These are phyloP conservation scores for Abeoforma whisleri DNA, from an alignment of 78 protist genomes.

Conservation along the genomic window DNA sequence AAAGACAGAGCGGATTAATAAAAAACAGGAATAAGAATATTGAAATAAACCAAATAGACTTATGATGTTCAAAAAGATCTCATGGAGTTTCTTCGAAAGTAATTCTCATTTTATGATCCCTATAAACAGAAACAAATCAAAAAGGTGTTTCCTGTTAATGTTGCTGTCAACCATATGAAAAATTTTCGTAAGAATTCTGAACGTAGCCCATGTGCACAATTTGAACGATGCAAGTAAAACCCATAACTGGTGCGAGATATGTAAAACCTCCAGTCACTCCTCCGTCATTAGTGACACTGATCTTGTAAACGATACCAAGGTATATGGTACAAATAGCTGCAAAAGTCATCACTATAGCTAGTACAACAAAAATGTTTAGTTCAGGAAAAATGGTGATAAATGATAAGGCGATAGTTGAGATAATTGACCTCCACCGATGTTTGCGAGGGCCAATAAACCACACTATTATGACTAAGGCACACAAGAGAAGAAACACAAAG, in stretches of 20 bases:
- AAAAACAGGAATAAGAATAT: no score
- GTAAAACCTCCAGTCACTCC: background rate
- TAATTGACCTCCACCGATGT: background rate
- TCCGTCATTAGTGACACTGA: background rate
- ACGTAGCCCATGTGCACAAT: background rate
- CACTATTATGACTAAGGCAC: background rate
- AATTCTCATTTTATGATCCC: background rate
- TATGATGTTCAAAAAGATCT: no score
- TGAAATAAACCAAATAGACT: no score
- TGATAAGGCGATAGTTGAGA: background rate
- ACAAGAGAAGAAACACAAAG: background rate
- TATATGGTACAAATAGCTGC: background rate
- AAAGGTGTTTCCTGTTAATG: background rate
- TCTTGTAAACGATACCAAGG: background rate
- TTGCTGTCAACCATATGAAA: background rate
- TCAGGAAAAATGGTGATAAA: background rate
- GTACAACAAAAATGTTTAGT: background rate
- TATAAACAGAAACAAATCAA: background rate
- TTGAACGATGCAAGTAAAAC: background rate
- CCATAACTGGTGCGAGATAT: background rate
- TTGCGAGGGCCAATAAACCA: background rate
- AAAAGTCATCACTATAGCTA: background rate
- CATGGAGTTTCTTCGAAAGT: no score
- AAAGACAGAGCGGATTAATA: no score
- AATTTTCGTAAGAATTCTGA: background rate